phyloP scores from a whole-genome alignment of 2,329 filamentous ascomycete species.

The Talaromyces funiculosus region DNA sequence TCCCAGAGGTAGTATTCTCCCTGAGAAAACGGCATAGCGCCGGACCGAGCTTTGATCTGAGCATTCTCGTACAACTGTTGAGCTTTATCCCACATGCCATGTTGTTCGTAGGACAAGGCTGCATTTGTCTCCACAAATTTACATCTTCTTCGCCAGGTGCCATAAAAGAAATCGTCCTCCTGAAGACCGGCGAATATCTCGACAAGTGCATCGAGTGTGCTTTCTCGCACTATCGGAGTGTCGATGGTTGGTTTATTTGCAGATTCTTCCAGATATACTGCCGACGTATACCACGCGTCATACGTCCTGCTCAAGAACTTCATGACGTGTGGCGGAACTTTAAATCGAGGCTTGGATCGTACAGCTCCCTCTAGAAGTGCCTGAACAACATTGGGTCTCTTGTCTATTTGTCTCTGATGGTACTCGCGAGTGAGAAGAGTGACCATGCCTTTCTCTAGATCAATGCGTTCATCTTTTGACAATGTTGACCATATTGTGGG shows the following conservation, averaged over 20 bases:
- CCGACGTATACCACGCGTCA: constrained; percentile 93
- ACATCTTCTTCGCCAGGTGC: constrained; percentile 89
- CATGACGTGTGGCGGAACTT: constrained; percentile 89
- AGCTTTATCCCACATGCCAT: constrained; percentile 98
- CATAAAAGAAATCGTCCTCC: constrained; percentile 96
- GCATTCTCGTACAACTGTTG: constrained; percentile 95
- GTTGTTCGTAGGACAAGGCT: constrained; percentile 94
- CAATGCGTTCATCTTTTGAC: constrained; percentile 77
- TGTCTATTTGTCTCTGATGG: constrained; percentile 88
- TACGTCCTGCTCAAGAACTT: constrained; percentile 93
- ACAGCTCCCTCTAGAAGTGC: constrained; percentile 84
- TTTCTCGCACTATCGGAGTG: constrained; percentile 78
- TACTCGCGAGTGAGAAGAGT: constrained; percentile 88
- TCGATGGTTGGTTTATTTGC: constrained; percentile 80
- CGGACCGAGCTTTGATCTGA: constrained; percentile 93
- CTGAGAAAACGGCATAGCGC: constrained; percentile 91
- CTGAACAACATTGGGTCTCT: constrained; percentile 90
- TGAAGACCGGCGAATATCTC: constrained; percentile 86
- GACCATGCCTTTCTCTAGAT: constrained; percentile 89
- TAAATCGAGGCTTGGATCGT: constrained; percentile 77
- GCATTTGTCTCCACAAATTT: constrained; percentile 98
- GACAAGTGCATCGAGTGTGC: constrained; percentile 90
- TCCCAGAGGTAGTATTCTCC: constrained; percentile 99
- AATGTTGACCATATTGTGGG: constrained; percentile 90
- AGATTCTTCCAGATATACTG: constrained; percentile 82